Conservation (phyloP, 208 protist species). For the Leishmania turanica region DNA sequence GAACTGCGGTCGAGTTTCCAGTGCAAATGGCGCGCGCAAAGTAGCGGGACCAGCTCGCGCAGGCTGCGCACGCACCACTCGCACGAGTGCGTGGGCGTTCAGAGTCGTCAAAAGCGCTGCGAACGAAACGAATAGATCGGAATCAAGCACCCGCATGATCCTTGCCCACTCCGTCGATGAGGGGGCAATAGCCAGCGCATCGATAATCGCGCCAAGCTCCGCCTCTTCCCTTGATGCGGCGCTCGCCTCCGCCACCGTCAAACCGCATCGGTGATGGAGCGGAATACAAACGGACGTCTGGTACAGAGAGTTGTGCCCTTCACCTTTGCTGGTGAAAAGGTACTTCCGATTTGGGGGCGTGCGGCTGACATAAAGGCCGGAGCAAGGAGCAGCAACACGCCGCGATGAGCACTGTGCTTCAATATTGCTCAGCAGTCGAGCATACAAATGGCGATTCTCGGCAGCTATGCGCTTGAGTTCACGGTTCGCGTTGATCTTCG, state of each 20-base stretch:
- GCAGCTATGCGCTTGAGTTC: slow-evolving; percentile 42
- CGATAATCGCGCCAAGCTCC: slow-evolving; percentile 12
- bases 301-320: slow-evolving; percentile 15
- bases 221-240: slow-evolving; percentile 7
- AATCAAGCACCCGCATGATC: slow-evolving; percentile 13
- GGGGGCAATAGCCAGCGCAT: slow-evolving; percentile 15
- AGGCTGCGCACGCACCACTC: not conserved
- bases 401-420: slow-evolving; percentile 4
- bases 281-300: slow-evolving; percentile 34
- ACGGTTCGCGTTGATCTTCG: slow-evolving; percentile 37
- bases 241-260: slow-evolving; percentile 20
- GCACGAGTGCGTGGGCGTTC: slow-evolving; percentile 9
- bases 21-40: no score
- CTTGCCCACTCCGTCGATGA: slow-evolving; percentile 1
- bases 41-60: not conserved
- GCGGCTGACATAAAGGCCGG: not conserved
- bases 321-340: not conserved
- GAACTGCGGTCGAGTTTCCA: not conserved
- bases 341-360: not conserved
- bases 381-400: not conserved
- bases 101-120: not conserved
- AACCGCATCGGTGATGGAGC: slow-evolving; percentile 23
- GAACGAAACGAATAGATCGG: slow-evolving; percentile 17
- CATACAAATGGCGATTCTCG: slow-evolving; percentile 43
- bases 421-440: slow-evolving; percentile 40